Evolutionary conservation across 2,329 filamentous ascomycete genomes (phyloP), one percentile per base, ranked within the genome.

Genomic region (Xylaria polymorpha): DNA sequence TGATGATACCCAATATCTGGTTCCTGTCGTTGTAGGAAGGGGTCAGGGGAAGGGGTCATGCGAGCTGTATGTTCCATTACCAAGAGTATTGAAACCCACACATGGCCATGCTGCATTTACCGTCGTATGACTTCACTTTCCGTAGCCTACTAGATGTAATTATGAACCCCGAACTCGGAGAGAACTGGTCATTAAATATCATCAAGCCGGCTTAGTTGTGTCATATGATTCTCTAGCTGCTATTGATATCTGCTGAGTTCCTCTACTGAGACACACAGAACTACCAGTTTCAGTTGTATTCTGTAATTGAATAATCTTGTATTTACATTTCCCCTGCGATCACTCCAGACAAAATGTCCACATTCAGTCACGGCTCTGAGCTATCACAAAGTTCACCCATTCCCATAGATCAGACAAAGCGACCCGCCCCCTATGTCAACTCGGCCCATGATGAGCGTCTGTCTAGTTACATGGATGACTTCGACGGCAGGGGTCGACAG

Each of bases 41-140:
- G 22, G 53, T 59, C 62, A 64, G 53, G 53, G 18, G 53, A 58
- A 59, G 44, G 22, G 32, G 35, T 64, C 62, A 64, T 37, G 53
- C 5, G 62, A 59, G 51, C 43, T 32, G 7, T 22, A 22, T 39
- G 61, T 18, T 64, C 35, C 55, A 51, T 29, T n/a, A 43, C 62
- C 44, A 51, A 64, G 62, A 51, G 20, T 12, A n/a, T 6, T 50
- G 8, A 64, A 46, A 37, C 20, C 43, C 22, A 20, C 43, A 41
- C 32, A 32, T 39, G n/a, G 20, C 57, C 39, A 57, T 50, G 22
- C 22, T 8, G 4, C 15, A 41, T 59, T 22, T 20, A 35, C 9
- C 1, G 8, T 39, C 20, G 6, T 41, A 43, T 6, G 18, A 20
- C 12, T 43, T 22, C 14, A 18, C 15, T 2, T 9, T 43, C 22